phyloP scores from a whole-genome alignment of 371 early-diverging fungal genomes.

The Mucor circinelloides region DNA sequence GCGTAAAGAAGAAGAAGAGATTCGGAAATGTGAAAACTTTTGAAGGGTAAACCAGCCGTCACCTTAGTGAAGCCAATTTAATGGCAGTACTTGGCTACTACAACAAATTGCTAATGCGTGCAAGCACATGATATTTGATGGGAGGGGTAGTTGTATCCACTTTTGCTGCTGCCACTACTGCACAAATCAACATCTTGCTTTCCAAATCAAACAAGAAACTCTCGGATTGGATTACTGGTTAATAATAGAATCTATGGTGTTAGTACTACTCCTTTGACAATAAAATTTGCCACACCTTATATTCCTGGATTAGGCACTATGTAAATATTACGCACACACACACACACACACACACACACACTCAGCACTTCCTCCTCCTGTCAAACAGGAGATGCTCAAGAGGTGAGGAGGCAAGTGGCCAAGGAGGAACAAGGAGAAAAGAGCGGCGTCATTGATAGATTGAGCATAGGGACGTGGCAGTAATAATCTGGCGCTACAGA shows the following conservation, averaged over 20 bases:
- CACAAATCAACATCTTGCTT: not conserved
- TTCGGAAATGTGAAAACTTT: not conserved
- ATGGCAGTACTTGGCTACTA: not conserved
- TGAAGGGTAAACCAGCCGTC: not conserved
- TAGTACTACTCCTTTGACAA: not conserved
- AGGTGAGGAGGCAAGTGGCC: not conserved
- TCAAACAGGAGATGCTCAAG: not conserved
- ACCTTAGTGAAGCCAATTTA: not conserved
- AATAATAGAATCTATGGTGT: not conserved
- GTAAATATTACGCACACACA: not conserved
- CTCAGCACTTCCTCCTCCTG: not conserved
- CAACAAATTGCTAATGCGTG: too few species aligned
- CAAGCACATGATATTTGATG: too few species aligned
- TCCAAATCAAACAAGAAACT: not conserved
- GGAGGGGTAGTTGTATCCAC: too few species aligned
- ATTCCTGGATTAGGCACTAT: not conserved
- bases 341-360: too few species aligned
- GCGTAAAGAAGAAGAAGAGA: not conserved
- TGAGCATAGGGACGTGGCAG: not conserved
- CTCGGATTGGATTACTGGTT: not conserved
- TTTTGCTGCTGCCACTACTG: not conserved
- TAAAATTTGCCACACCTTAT: not conserved
- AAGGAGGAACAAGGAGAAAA: not conserved
- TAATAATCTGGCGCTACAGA: not conserved
- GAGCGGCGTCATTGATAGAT: not conserved